Base-by-base conservation (phyloP, 129 eudicot genomes). In the Flaveria bidentis region DNA sequence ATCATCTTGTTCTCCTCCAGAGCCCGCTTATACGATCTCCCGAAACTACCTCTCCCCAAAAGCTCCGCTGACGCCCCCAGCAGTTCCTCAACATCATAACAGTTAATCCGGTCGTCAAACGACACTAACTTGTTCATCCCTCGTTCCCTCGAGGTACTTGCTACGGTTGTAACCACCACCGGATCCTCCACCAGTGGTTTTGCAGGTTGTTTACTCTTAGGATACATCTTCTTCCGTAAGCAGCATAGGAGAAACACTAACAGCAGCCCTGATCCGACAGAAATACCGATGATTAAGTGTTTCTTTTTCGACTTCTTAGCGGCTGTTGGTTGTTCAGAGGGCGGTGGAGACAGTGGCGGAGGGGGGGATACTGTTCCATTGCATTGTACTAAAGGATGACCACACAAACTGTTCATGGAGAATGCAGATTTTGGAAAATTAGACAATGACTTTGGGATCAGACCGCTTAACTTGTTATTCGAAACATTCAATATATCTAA, bases 11-110 rank as follows among this genome's bases (percentile, higher is more conserved):
- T 93, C 72, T 87, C 98, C 60, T 86, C 92, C 74, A 91, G 41
- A 81, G 86, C 97, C 70, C 92, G 96, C 85, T 88, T 93, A 70
- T 93, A 93, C 67, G 96, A 87, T 55, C 93, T 91, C 6, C 98
- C 98, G 0, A 88, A 83, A 45, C 93, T 88, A 7, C 98, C 98
- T 69, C 87, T 93, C 45, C 98, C 98, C 57, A 93, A 71, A 33
- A 93, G 92, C 77, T 93, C 98, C 0, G 97, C 96, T 7, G 97
- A 90, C 11, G 97, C 93, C 46, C 93, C 77, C 45, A 90, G 56
- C 77, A 93, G 55, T 75, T 90, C 97, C 74, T 93, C 98, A 70
- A 88, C 39, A 67, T 90, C 97, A 65, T 88, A 93, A 45, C 88
- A 85, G 46, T 82, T 87, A 5, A 76, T 81, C 20, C 89, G 96